A percentile compares a stretch with the other conserved stretches of the same genome.
These are phyloP conservation scores for Cercospora zeina DNA, from an alignment of 2,329 filamentous ascomycete genomes.

Conservation along the genomic window DNA sequence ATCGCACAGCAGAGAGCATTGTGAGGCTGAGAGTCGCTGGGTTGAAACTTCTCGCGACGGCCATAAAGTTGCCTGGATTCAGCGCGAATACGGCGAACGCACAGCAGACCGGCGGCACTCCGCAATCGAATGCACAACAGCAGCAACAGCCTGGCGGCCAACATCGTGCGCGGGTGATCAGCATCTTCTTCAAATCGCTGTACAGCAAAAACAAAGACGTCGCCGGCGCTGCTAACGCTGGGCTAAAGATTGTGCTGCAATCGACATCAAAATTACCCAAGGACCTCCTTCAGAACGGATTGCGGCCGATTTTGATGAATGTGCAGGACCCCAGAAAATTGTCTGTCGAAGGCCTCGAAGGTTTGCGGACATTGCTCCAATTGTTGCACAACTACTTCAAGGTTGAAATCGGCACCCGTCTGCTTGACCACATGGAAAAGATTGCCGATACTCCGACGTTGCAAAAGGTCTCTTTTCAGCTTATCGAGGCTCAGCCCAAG, in stretches of 20 bases:
- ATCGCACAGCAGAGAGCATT: slow-evolving; percentile 92
- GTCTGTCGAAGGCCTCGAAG: slow-evolving; percentile 85
- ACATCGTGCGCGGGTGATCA: slow-evolving; percentile 67
- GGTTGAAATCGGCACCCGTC: slow-evolving; percentile 87
- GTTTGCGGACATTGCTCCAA: slow-evolving; percentile 82
- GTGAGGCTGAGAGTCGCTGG: slow-evolving; percentile 89
- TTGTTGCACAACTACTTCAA: slow-evolving; percentile 98
- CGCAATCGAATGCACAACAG: slow-evolving; percentile 20
- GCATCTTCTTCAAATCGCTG: slow-evolving; percentile 95
- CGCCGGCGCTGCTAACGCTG: slow-evolving; percentile 89
- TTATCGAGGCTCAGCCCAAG: slow-evolving; percentile 86
- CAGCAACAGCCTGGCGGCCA: slow-evolving; percentile 58
- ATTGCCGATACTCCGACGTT: slow-evolving; percentile 79
- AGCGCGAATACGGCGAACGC: slow-evolving; percentile 57
- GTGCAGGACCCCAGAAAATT: slow-evolving; percentile 90
- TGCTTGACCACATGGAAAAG: slow-evolving; percentile 91
- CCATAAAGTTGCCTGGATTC: slow-evolving; percentile 91
- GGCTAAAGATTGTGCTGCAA: slow-evolving; percentile 80
- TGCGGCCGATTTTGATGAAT: slow-evolving; percentile 94
- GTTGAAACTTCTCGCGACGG: slow-evolving; percentile 86
- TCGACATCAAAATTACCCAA: slow-evolving; percentile 92
- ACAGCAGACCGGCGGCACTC: slow-evolving; percentile 15
- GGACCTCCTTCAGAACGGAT: slow-evolving; percentile 87
- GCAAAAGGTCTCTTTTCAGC: slow-evolving; percentile 89
- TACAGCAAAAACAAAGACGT: slow-evolving; percentile 92